Evolutionary conservation across 345 rosid genomes (phyloP).

Genomic region (Populus tremula): DNA sequence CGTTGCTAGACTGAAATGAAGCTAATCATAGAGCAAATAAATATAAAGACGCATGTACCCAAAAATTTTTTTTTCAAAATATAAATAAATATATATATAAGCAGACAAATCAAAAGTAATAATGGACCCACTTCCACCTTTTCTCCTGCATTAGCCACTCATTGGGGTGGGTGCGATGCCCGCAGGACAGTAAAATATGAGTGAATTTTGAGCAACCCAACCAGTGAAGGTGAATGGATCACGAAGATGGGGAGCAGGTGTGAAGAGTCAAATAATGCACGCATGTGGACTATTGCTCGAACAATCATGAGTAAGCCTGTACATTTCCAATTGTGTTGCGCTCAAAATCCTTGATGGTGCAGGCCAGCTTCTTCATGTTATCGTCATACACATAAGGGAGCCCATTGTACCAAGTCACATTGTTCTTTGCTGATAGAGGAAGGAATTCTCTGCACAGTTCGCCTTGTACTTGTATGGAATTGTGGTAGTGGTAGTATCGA

Average conservation of each 20-base stretch:
- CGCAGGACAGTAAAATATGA: slow-evolving; percentile 8
- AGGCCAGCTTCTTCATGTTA: slow-evolving; percentile 61
- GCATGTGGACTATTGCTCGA: background rate
- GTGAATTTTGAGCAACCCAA: slow-evolving; percentile 23
- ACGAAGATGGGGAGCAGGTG: slow-evolving; percentile 1
- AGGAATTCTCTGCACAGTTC: slow-evolving; percentile 66
- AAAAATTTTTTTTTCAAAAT: background rate
- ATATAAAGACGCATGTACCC: background rate
- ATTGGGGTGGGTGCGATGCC: background rate
- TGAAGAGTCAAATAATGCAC: slow-evolving; percentile 6
- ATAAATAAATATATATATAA: background rate
- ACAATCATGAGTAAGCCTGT: background rate
- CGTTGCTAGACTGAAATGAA: background rate
- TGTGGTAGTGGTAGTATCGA: slow-evolving; percentile 80
- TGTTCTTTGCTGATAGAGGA: slow-evolving; percentile 48
- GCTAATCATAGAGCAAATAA: background rate
- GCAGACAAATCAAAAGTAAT: slow-evolving; percentile 22
- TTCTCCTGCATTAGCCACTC: background rate
- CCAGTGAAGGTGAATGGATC: background rate
- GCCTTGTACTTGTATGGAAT: slow-evolving; percentile 51
- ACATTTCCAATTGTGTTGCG: slow-evolving; percentile 39
- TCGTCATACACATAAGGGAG: slow-evolving; percentile 69
- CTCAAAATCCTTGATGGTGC: slow-evolving; percentile 61
- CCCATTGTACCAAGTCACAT: slow-evolving; percentile 49
- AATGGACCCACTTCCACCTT: background rate